A percentile compares a stretch with the other conserved stretches of the same genome.
These are phyloP conservation scores for Syncephalastrum sp. DNA, from an alignment of 371 early-diverging fungal species.

Conservation along the genomic window DNA sequence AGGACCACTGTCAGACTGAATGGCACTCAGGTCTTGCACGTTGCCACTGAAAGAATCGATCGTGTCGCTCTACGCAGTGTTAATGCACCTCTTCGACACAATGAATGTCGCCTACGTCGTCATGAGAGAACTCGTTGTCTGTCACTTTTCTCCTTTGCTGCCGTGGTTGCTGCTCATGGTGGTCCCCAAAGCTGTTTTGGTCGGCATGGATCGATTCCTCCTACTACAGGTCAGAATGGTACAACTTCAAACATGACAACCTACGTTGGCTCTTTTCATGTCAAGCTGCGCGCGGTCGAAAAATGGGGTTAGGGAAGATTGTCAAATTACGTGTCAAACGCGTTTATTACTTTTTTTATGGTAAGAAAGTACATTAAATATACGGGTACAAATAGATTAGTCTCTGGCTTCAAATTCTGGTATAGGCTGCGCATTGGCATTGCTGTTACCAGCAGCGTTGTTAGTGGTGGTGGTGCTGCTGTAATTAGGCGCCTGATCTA, in stretches of 20 bases:
- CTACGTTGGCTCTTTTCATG: too few species aligned
- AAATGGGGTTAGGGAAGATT: too few species aligned
- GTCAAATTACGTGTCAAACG: background rate
- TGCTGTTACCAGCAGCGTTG: background rate
- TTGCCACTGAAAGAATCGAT: too few species aligned
- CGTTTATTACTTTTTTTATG: background rate
- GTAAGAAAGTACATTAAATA: constrained; percentile 2
- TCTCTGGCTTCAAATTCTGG: background rate
- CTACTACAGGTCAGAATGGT: too few species aligned
- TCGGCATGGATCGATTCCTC: too few species aligned
- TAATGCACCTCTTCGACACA: background rate
- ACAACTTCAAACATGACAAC: too few species aligned
- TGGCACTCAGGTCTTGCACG: background rate
- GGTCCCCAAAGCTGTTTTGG: too few species aligned
- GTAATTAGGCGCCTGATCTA: constrained; percentile 2
- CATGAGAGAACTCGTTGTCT: background rate
- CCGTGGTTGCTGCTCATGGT: too few species aligned
- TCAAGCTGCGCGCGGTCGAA: too few species aligned
- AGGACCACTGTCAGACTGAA: background rate
- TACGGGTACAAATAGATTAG: background rate
- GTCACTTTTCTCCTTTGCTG: background rate
- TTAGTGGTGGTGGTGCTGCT: constrained; percentile 5
- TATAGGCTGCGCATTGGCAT: background rate
- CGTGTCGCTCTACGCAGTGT: too few species aligned
- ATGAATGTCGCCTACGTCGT: background rate